Base-by-base conservation (phyloP, 129 eudicot species). In the Helichrysum umbraculigerum region DNA sequence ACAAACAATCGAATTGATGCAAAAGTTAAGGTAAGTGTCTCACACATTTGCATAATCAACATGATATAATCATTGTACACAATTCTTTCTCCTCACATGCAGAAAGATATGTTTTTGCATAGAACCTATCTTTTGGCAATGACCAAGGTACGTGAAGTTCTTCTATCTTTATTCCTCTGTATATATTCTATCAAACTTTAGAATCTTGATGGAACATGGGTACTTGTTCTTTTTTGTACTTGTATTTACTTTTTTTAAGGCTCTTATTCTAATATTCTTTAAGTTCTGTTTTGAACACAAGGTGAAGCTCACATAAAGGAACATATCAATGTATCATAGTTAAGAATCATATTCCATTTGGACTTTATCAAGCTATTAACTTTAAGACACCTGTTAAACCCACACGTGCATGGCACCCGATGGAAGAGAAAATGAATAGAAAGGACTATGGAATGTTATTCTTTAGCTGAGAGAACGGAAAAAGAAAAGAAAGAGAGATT, bases 401-500 rank as follows among this genome's bases (percentile, higher is more conserved):
- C 78, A 72, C 74, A 75, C 66, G 71, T 64, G 86, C 76, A 74
- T 50, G 68, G 73, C 73, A 73, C 75, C 79, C 80, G 78, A 69
- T 67, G 71, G 78, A 64, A 68, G 80, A 74, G 83, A 76, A 71
- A 71, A 77, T 70, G 62, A 86, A 84, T 75, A 71, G 87, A 88
- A 83, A 93, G 83, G 92, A 86, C 95, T 81, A 80, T 85, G 82
- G 95, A 92, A 93, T 88, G 86, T 73, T 73, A 80, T 80, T 80
- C 79, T 80, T 58, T 50, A 47, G 19, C 47, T 42, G 62, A 70
- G 73, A 47, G 75, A 65, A 67, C 76, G 76, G 85, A 54, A 47
- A 80, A 70, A 30, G 76, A 39, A 70, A 84, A 82, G 75, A 22
- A 72, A 74, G 76, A 80, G 57, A 66, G 71, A 80, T 80, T 80